Base-by-base conservation (phyloP, 1,284 basidiomycete species). In the Malassezia sp. region DNA sequence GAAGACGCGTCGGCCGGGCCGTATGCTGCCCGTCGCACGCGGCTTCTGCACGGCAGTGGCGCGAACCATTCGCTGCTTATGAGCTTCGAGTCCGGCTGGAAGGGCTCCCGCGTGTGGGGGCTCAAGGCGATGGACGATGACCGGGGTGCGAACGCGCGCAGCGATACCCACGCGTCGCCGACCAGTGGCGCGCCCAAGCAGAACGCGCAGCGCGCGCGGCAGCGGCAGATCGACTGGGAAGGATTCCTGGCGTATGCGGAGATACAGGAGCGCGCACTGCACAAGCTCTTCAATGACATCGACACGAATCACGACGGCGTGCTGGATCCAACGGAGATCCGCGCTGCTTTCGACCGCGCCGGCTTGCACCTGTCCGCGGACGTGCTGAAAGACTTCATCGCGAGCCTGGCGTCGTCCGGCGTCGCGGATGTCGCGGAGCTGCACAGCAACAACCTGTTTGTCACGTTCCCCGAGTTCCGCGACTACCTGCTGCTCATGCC, bases 211-310 rank as follows among this genome's bases (percentile, higher is more conserved):
- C 63, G 63, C 17, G 49, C 46, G 5, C 46, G 63, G 4, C 61
- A 67, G 46, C 49, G 61, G 12, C 59, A 63, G 47, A 64, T 70
- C 28, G 67, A 70, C 38, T 70, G 67, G 67, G 65, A 70, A 31
- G 67, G 65, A 1, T 70, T 70, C 42, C 49, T 70, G 20, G 58
- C 61, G 17, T 70, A 68, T 42, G 65, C 67, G 18, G 67, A 68
- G 34, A 49, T 57, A 31, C 67, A 70, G 42, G 67, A 70, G 35
- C 58, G 67, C 28, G 65, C 67, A 38, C 56, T 70, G 2, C 63
- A 68, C 55, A 59, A 51, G 28, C 59, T 67, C 49, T 70, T 70
- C 47, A 49, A 53, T 26, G 65, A 70, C 37, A 52, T 70, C 38
- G 67, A 70, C 48, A 52, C 53, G 17, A 65, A 70, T 27, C 42